phyloP scores from a whole-genome alignment of 306 rosid genomes.

The barrel medic (Medicago truncatula) region DNA sequence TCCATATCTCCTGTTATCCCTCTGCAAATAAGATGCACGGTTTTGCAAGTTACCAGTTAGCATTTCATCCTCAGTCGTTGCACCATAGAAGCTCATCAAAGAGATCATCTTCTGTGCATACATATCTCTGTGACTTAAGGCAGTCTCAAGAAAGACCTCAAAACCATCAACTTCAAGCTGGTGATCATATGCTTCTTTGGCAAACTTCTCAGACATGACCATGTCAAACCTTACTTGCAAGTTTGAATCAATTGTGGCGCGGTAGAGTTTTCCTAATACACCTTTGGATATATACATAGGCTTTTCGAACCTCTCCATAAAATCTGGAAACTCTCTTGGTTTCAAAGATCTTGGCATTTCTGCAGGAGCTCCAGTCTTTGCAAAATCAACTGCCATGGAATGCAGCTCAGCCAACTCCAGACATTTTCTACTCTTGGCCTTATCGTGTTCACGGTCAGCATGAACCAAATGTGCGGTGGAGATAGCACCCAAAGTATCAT shows the following conservation, averaged over 20 bases:
- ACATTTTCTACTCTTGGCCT: slow-evolving; percentile 75
- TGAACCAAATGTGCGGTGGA: slow-evolving; percentile 93
- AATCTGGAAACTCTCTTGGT: slow-evolving; percentile 86
- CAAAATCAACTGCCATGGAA: slow-evolving; percentile 97
- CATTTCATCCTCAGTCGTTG: slow-evolving; percentile 77
- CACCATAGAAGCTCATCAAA: slow-evolving; percentile 71
- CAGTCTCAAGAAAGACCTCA: slow-evolving; percentile 60
- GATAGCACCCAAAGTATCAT: slow-evolving; percentile 90
- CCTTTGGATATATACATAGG: slow-evolving; percentile 76
- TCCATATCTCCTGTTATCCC: slow-evolving; percentile 75
- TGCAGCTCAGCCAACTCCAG: slow-evolving; percentile 80
- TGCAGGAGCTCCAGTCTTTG: slow-evolving; percentile 96
- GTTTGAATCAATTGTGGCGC: slow-evolving; percentile 48
- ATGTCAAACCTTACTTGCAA: slow-evolving; percentile 44
- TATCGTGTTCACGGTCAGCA: slow-evolving; percentile 78
- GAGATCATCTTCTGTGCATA: slow-evolving; percentile 66
- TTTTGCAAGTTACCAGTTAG: slow-evolving; percentile 70
- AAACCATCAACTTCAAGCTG: slow-evolving; percentile 75
- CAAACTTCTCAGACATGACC: slow-evolving; percentile 58
- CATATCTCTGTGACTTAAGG: slow-evolving; percentile 62
- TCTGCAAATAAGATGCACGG: slow-evolving; percentile 79
- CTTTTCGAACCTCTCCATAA: slow-evolving; percentile 84
- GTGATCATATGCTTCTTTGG: slow-evolving; percentile 60
- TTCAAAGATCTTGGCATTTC: slow-evolving; percentile 80
- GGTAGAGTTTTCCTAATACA: slow-evolving; percentile 79